Evolutionary conservation across 345 rosid genomes (phyloP).

Genomic region (Syzygium grande): DNA sequence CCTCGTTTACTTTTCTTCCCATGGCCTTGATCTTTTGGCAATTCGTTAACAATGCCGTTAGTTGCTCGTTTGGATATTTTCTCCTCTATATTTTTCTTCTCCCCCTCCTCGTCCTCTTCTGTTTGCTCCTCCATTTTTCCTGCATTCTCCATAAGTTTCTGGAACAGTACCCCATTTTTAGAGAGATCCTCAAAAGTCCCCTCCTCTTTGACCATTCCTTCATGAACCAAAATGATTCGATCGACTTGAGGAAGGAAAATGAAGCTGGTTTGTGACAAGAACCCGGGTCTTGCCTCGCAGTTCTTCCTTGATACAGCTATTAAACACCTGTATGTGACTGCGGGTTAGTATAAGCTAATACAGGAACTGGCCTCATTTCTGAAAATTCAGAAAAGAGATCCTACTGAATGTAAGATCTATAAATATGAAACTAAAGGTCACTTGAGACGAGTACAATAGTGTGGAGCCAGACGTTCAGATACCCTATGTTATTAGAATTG

Average conservation of each 20-base stretch:
- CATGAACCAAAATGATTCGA: constrained; percentile 56
- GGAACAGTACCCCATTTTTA: constrained; percentile 54
- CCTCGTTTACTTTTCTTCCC: constrained; percentile 40
- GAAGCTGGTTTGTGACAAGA: constrained; percentile 92
- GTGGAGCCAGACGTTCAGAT: neutral
- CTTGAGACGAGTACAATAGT: neutral
- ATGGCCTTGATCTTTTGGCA: constrained; percentile 9
- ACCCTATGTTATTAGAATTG: neutral
- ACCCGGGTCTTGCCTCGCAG: constrained; percentile 71
- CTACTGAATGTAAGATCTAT: neutral
- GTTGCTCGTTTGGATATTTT: constrained; percentile 26
- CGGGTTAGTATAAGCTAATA: neutral
- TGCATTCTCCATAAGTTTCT: constrained; percentile 91
- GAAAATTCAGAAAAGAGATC: neutral
- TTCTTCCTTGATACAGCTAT: constrained; percentile 78
- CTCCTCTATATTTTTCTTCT: constrained; percentile 12
- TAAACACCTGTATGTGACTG: constrained; percentile 60
- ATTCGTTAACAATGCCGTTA: constrained; percentile 16
- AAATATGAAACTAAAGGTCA: neutral
- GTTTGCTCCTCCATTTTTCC: constrained; percentile 81
- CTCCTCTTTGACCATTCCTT: constrained; percentile 77
- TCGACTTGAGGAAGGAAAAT: constrained; percentile 97
- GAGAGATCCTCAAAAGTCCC: constrained; percentile 90
- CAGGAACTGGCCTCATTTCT: neutral
- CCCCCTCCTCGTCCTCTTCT: constrained; percentile 23